Percentiles rank a stretch among this genome's conserved stretches.
Conservation (phyloP, 2,329 filamentous ascomycete genomes). For the Periconia sp. region DNA sequence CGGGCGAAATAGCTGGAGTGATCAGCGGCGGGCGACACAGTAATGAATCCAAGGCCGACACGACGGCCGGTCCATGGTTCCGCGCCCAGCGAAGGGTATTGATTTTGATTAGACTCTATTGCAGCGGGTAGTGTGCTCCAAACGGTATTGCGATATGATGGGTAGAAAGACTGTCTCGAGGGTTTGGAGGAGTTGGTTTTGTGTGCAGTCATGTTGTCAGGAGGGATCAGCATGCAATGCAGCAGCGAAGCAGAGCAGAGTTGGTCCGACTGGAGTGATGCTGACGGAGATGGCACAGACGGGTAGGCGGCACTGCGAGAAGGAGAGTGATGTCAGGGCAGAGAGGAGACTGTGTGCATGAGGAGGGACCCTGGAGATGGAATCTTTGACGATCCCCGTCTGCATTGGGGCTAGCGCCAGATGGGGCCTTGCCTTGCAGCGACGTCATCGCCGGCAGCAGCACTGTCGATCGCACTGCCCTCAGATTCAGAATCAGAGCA, state of each 20-base stretch:
- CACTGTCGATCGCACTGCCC: background rate
- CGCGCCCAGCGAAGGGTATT: background rate
- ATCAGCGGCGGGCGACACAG: background rate
- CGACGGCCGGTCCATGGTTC: background rate
- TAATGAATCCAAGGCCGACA: background rate
- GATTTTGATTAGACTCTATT: background rate
- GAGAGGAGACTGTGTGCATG: background rate
- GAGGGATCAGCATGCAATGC: too few species aligned
- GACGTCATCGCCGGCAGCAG: background rate
- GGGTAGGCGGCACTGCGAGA: background rate
- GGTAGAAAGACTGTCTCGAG: too few species aligned
- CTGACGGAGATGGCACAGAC: background rate
- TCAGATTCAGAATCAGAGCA: background rate
- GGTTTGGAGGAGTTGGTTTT: too few species aligned
- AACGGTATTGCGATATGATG: too few species aligned
- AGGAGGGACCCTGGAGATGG: background rate
- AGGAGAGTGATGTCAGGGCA: background rate
- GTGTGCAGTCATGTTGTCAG: too few species aligned
- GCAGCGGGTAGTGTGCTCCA: too few species aligned
- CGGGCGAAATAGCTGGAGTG: background rate
- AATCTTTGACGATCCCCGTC: background rate
- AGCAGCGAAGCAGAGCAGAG: background rate
- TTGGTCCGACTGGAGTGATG: background rate
- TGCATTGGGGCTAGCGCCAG: background rate
- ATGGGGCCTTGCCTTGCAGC: background rate